Evolutionary conservation across 768 basidiomycete genomes (phyloP).

Genomic region (Boletus reticulatus): DNA sequence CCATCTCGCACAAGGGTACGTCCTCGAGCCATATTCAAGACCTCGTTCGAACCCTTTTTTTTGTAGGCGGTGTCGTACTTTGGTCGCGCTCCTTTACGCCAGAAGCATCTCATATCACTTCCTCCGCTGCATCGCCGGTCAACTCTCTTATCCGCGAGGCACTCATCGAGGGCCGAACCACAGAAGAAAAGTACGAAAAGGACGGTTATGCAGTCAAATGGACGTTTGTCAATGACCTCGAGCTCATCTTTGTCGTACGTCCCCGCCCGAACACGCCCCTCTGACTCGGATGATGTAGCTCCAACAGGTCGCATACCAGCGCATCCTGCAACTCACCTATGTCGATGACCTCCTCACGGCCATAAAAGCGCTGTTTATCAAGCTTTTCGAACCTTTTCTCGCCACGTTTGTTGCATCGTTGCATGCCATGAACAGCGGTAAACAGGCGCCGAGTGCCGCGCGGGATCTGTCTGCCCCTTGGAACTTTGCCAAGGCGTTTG

Average conservation of each 20-base stretch:
- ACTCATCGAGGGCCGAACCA: constrained; percentile 83
- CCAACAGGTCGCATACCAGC: constrained; percentile 88
- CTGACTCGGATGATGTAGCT: no score
- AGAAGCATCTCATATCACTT: constrained; percentile 64
- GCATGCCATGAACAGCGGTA: constrained; percentile 55
- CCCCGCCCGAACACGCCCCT: neutral
- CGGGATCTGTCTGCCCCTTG: constrained; percentile 44
- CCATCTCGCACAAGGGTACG: constrained; percentile 89
- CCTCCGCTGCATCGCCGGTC: constrained; percentile 76
- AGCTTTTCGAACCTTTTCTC: constrained; percentile 83
- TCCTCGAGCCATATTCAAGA: neutral
- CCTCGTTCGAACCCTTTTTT: constrained; percentile 1
- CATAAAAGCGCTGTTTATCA: constrained; percentile 81
- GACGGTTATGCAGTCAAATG: constrained; percentile 94
- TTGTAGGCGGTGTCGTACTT: constrained; percentile 82
- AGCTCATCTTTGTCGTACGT: constrained; percentile 93
- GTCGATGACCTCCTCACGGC: constrained; percentile 83
- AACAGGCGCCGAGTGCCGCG: constrained; percentile 33
- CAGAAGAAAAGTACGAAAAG: constrained; percentile 85
- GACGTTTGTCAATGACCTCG: constrained; percentile 93
- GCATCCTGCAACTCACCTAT: constrained; percentile 92
- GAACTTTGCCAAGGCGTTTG: constrained; percentile 69
- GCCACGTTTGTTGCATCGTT: constrained; percentile 81
- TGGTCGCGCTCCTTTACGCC: constrained; percentile 97
- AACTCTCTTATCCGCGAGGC: constrained; percentile 89